Conservation (phyloP, 306 rosid species). For the Fragaria ananassa region DNA sequence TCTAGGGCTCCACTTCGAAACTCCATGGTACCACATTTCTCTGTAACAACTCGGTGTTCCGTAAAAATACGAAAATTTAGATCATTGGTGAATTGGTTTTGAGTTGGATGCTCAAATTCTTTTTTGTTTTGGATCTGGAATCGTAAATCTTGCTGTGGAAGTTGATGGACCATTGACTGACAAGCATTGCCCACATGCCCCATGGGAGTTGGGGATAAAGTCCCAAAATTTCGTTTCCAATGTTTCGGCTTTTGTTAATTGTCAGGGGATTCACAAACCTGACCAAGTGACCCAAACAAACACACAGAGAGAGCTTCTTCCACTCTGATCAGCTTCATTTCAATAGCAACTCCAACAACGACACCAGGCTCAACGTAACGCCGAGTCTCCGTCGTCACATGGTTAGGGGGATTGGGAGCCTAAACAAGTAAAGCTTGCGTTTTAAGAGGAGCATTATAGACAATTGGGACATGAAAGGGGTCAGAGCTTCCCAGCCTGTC, state of each 20-base stretch:
- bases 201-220: not conserved
- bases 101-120: not conserved
- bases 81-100: not conserved
- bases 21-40: not conserved
- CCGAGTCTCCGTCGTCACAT: slow-evolving; percentile 19
- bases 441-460: not conserved
- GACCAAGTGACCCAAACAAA: slow-evolving; percentile 21
- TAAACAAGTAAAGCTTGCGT: not conserved
- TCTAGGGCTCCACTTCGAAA: not conserved
- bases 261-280: slow-evolving; percentile 37
- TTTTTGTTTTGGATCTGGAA: not conserved
- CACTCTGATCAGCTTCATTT: slow-evolving; percentile 14
- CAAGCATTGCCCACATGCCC: slow-evolving; percentile 4
- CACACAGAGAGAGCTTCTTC: slow-evolving; percentile 12
- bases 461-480: slow-evolving; percentile 31
- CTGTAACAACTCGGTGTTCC: not conserved
- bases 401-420: slow-evolving; percentile 12
- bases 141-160: not conserved
- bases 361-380: not conserved
- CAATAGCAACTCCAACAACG: slow-evolving; percentile 13
- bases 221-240: slow-evolving; percentile 11
- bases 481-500: slow-evolving; percentile 61
- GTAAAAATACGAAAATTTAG: not conserved
- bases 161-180: not conserved
- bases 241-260: slow-evolving; percentile 6